Percentiles rank a stretch among this genome's conserved stretches.
These are phyloP conservation scores for Xylaria sp. DNA, from an alignment of 2,329 filamentous ascomycete species.

Conservation along the genomic window DNA sequence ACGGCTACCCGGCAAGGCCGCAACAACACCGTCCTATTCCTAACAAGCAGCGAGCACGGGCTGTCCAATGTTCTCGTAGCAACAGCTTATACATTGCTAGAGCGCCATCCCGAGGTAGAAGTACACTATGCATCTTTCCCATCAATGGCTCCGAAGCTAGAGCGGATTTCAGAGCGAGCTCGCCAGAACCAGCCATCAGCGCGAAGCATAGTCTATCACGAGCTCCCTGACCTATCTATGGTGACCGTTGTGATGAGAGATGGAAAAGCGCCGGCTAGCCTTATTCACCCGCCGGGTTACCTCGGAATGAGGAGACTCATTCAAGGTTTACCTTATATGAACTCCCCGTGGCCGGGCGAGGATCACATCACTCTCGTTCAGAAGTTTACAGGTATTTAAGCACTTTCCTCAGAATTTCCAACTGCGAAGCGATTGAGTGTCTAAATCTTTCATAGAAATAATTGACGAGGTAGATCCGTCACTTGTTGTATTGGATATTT, in stretches of 20 bases:
- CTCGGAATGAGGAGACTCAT: constrained; percentile 3
- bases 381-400: background rate
- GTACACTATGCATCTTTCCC: constrained; percentile 31
- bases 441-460: constrained; percentile 11
- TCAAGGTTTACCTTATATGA: constrained; percentile 16
- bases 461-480: constrained; percentile 30
- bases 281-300: constrained; percentile 22
- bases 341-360: constrained; percentile 28
- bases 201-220: constrained; percentile 25
- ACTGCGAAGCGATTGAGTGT: background rate
- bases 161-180: constrained; percentile 21
- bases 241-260: background rate
- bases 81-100: constrained; percentile 28
- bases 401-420: too few relatives aligned
- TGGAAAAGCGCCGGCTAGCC: background rate
- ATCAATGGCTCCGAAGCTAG: constrained; percentile 12
- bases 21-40: constrained; percentile 31
- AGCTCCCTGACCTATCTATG: constrained; percentile 15
- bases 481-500: constrained; percentile 28
- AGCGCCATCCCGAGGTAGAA: constrained; percentile 27
- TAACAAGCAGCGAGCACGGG: constrained; percentile 27
- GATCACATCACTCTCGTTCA: constrained; percentile 27
- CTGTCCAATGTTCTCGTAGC: constrained; percentile 30
- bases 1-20: constrained; percentile 9
- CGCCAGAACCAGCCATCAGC: constrained; percentile 6